Conservation (phyloP, 345 rosid species). For the Pistacia atlantica region DNA sequence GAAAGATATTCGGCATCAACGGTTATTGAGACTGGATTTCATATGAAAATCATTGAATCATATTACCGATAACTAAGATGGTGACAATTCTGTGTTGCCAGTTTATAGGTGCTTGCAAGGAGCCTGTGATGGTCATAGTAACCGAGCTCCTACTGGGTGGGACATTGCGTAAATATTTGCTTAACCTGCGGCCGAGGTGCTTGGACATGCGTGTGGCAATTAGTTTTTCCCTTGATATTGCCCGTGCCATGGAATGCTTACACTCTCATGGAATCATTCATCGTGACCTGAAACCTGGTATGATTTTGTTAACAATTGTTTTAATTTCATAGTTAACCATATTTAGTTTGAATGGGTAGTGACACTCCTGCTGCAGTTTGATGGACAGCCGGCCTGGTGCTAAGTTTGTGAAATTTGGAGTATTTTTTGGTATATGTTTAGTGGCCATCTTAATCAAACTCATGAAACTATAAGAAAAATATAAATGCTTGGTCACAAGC, state of each 20-base stretch:
- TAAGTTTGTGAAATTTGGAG: background rate
- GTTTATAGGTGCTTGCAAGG: constrained; percentile 99
- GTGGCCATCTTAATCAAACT: background rate
- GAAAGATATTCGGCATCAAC: background rate
- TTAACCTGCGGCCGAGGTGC: constrained; percentile 65
- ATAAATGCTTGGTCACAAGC: background rate
- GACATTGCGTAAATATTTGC: constrained; percentile 81
- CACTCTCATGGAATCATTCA: constrained; percentile 97
- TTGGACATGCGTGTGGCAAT: constrained; percentile 72
- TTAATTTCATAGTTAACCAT: constrained; percentile 5
- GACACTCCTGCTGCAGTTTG: background rate
- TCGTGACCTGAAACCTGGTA: constrained; percentile 98
- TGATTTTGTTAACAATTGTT: background rate
- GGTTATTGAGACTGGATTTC: constrained; percentile 1
- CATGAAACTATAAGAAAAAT: background rate
- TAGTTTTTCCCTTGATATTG: constrained; percentile 91
- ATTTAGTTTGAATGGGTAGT: constrained; percentile 10
- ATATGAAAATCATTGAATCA: background rate
- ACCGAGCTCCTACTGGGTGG: constrained; percentile 90
- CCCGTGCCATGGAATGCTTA: constrained; percentile 99
- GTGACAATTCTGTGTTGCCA: constrained; percentile 29
- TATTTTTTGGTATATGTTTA: background rate
- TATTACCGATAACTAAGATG: background rate
- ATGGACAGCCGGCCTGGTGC: constrained; percentile 6
- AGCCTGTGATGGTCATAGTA: constrained; percentile 93